A percentile compares a stretch with the other conserved stretches of the same genome.
These are phyloP conservation scores for Geotrichum ghanense DNA, from an alignment of 805 yeast genomes.

Conservation along the genomic window DNA sequence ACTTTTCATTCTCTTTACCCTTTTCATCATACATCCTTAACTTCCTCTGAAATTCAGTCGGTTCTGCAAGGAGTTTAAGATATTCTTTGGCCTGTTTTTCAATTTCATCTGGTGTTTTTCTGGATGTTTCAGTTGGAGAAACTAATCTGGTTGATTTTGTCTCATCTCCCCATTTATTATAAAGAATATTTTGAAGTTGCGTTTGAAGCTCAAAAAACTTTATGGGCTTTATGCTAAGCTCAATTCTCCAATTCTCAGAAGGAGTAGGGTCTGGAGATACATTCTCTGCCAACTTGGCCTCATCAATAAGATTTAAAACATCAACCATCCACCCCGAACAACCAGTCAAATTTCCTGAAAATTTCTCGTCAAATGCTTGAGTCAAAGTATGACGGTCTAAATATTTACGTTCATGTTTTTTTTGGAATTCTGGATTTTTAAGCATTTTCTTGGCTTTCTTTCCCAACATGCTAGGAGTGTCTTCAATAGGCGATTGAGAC, in stretches of 20 bases:
- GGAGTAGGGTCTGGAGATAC: constrained; percentile 13
- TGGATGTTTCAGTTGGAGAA: constrained; percentile 14
- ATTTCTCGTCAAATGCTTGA: constrained; percentile 2
- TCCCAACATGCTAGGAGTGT: constrained; percentile 1
- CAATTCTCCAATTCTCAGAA: constrained; percentile 25
- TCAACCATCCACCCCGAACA: constrained; percentile 14
- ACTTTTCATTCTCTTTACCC: constrained; percentile 19
- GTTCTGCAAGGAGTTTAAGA: constrained; percentile 19
- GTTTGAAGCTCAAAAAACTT: constrained; percentile 25
- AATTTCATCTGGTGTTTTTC: constrained; percentile 15
- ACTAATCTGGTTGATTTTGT: constrained; percentile 10
- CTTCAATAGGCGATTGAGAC: constrained; percentile 9
- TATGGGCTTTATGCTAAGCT: constrained; percentile 7
- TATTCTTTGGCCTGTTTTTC: constrained; percentile 14
- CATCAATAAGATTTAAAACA: constrained; percentile 15
- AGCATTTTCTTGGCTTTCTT: neutral
- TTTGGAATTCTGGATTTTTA: neutral
- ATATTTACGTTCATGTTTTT: neutral
- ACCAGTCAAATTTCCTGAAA: constrained; percentile 13
- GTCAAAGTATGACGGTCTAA: constrained; percentile 6
- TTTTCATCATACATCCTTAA: constrained; percentile 23
- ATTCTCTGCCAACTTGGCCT: constrained; percentile 19
- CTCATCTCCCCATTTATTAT: constrained; percentile 10
- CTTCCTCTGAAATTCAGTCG: constrained; percentile 16
- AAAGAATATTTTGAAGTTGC: constrained; percentile 21